Conservation (phyloP, 768 basidiomycete species). For the Tricholomella constricta region DNA sequence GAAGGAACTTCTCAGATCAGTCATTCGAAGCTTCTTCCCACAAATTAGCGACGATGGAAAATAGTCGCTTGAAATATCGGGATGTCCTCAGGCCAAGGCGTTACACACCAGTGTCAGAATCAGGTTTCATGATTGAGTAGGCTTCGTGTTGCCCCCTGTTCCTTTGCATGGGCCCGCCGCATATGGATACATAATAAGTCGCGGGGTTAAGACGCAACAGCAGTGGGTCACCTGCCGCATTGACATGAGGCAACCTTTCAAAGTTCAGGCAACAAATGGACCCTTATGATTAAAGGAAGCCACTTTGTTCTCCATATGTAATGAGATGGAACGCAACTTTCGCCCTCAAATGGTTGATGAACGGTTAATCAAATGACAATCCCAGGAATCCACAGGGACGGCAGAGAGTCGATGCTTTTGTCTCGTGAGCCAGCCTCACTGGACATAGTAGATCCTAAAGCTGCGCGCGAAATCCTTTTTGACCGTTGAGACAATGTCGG, state of each 20-base stretch:
- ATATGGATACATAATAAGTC: neutral
- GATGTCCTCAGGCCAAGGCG: neutral
- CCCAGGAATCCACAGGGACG: neutral
- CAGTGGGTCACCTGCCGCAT: no score
- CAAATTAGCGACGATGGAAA: neutral
- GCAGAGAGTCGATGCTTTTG: neutral
- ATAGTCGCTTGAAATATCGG: neutral
- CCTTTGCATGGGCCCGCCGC: neutral
- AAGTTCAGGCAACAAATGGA: neutral
- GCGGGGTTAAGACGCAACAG: no score
- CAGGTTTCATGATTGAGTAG: neutral
- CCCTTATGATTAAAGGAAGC: neutral
- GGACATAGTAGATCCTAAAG: neutral
- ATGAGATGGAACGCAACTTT: no score
- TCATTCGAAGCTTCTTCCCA: neutral
- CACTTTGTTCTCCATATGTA: neutral
- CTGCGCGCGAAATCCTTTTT: neutral
- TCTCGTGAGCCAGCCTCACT: neutral
- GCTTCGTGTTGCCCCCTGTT: neutral
- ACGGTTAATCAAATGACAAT: neutral
- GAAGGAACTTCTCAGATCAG: neutral
- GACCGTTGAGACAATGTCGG: slow-evolving; percentile 1
- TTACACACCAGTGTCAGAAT: neutral
- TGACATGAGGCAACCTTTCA: no score
- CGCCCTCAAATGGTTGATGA: neutral